phyloP scores from a whole-genome alignment of 2,329 filamentous ascomycete genomes.

The Pseudogymnoascus sp. region DNA sequence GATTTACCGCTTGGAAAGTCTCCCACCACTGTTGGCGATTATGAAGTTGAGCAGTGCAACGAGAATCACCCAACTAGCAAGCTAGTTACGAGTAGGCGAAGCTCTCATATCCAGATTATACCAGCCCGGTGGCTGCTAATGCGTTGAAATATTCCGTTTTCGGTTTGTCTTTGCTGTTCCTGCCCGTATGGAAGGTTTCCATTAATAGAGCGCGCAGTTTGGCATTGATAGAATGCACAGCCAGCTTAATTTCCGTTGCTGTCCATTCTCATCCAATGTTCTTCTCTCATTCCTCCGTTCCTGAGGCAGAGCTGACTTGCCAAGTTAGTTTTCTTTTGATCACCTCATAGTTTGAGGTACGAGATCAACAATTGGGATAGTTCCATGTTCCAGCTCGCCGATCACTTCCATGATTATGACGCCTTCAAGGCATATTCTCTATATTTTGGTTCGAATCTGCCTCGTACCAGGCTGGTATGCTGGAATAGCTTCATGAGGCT shows the following conservation, averaged over 20 bases:
- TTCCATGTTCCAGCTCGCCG: not conserved
- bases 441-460: not conserved
- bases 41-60: not conserved
- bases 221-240: not conserved
- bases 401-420: slow-evolving; percentile 1
- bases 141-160: not conserved
- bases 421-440: not conserved
- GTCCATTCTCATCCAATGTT: not conserved
- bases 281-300: not conserved
- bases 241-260: not conserved
- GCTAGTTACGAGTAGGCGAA: not conserved
- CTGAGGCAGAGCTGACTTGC: not conserved
- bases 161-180: not conserved
- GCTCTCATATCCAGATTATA: not conserved
- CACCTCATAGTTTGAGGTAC: not conserved
- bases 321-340: not conserved
- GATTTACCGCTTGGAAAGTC: not conserved
- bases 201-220: not conserved
- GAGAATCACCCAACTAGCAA: not conserved
- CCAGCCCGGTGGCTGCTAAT: not conserved
- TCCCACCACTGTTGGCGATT: not conserved
- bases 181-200: not conserved
- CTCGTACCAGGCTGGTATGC: not conserved
- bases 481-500: slow-evolving; percentile 3
- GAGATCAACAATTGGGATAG: not conserved